Base-by-base conservation (phyloP, 2,329 filamentous ascomycete species). In the Xylariaceae sp. region DNA sequence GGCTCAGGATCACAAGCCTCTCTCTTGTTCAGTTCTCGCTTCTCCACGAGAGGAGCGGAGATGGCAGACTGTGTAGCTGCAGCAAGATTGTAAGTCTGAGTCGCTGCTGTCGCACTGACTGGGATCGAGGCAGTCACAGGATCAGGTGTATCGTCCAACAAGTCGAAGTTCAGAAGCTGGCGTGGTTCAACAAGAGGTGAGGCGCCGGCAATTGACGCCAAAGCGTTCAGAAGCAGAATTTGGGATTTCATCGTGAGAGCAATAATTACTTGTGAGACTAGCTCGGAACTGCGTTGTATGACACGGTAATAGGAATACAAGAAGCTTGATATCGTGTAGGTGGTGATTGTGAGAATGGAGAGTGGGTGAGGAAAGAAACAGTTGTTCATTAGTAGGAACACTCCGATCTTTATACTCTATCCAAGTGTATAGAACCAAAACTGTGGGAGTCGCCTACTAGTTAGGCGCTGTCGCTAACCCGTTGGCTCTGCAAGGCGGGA, bases 91-190 rank as follows among this genome's bases (percentile, higher is more conserved):
- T 65, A 68, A 17, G 55, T 45, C 18, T 68, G 59, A 10, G 59
- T 57, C 36, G 65, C 57, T 28, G 64, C 54, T 12, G 61, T 58
- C n/a, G 63, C 61, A 9, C 59, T 63, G 11, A 67, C 50, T 14
- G 65, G 64, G 22, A 69, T 61, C 33, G 66, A 61, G 31, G 61
- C 58, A 2, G 63, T 45, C 11, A 60, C 58, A 18, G 65, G 65
- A 40, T 66, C 57, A 6, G 70, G 66, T 11, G 65, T 62, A 31
- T 63, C 48, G 53, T 70, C 64, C 45, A 71, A 66, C 6, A 58
- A 48, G 14, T 58, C 63, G 33, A 71, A 64, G 51, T 74, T 66
- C 45, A 74, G 70, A 7, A 60, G 54, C 50, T 71, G 69, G 42
- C 68, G 68, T 41, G 54, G 58, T 19, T 54, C 48, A 4, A 38